Conservation (phyloP, 2,329 filamentous ascomycete genomes). For the Xylogone sp. region DNA sequence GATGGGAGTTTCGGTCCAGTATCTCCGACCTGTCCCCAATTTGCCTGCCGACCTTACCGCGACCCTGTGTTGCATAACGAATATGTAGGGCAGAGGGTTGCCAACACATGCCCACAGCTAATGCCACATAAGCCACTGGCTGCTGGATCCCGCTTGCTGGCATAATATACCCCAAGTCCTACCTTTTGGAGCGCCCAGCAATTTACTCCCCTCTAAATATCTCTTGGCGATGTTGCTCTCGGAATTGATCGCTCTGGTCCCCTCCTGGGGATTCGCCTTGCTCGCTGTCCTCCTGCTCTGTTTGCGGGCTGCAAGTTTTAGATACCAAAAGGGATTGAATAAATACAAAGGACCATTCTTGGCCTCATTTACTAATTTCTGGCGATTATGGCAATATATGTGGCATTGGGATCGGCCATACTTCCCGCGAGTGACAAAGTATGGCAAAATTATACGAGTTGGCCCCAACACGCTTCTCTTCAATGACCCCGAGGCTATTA, state of each 20-base stretch:
- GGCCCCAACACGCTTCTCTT: constrained; percentile 8
- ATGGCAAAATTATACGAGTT: constrained; percentile 7
- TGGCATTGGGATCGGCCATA: not conserved
- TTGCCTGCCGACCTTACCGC: not conserved
- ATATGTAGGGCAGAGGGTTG: not conserved
- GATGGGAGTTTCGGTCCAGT: not conserved
- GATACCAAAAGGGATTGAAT: constrained; percentile 4
- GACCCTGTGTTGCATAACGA: not conserved
- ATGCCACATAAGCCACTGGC: not conserved
- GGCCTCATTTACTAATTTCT: constrained; percentile 8
- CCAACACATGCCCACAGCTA: not conserved
- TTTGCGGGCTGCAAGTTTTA: not conserved
- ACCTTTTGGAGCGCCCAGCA: no score
- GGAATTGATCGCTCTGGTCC: not conserved
- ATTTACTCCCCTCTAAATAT: not conserved
- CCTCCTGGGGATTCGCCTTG: not conserved
- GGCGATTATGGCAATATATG: not conserved
- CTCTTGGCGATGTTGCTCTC: not conserved
- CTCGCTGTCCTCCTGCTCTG: not conserved
- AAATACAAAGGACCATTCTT: constrained; percentile 9
- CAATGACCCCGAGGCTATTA: constrained; percentile 5
- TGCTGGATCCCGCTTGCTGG: no score
- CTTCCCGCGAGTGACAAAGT: not conserved
- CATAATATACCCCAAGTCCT: no score
- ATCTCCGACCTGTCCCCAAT: not conserved